Base-by-base conservation (phyloP, 176 grass and related monocot species). In the Panicum miliaceum region DNA sequence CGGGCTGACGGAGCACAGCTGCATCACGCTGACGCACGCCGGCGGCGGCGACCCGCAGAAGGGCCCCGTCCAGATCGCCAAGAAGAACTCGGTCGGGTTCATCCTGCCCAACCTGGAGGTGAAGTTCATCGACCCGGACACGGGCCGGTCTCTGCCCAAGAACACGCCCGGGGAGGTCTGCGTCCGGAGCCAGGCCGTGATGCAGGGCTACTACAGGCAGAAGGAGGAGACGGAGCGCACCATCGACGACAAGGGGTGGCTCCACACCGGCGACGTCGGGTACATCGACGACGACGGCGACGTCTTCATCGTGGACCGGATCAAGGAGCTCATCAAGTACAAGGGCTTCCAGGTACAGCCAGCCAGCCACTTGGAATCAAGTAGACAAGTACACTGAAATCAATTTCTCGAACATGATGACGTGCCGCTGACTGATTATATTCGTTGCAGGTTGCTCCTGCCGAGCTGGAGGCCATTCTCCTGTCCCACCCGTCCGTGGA, bases 241-340 rank as follows among this genome's bases (percentile, higher is more conserved):
- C 36, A 89, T 97, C 12, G 90, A 97, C 69, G 81, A 61, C 61
- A 80, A 83, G 1, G 95, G 95, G 0, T 97, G 95, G 92, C 92
- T 97, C 15, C 95, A 92, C 80, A 97, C 95, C 8, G 94, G 95
- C 4, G 95, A 97, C 58, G 71, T 97, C 5, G 95, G 95, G 0
- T 97, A 97, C 86, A 97, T 97, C 81, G 95, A 97, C 45, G 90
- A 88, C 38, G 95, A 97, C 36, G 95, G 92, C 6, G 92, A 97
- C 60, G 82, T 97, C 13, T 97, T 97, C 82, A 94, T 94, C 60
- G 80, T 94, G 15, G 90, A 97, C 69, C 45, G 90, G 34, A 93
- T 97, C 76, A 97, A 97, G 86, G 95, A 97, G 65, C 86, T 97
- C 8, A 97, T 97, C 81, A 97, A 97, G 84, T 94, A 94, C 90